These are phyloP conservation scores for Polygonum maritimum DNA, from an alignment of 148 eudicot species.

Conservation along the genomic window DNA sequence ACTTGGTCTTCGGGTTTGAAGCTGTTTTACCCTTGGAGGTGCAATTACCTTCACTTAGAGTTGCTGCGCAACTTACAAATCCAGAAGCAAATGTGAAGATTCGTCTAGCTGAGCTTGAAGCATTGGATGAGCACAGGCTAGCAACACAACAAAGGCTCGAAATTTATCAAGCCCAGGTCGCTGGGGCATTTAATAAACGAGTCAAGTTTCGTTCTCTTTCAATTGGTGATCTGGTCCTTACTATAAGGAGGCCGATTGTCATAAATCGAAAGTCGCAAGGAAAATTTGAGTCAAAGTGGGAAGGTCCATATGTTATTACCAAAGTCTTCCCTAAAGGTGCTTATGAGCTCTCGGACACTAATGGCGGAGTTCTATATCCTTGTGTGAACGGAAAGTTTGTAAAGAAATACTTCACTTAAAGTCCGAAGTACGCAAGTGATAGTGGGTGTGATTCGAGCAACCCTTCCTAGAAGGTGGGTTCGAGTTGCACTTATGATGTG, in stretches of 20 bases:
- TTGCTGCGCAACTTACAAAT: neutral
- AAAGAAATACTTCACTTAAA: too few species aligned
- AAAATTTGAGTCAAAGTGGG: neutral
- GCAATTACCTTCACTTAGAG: neutral
- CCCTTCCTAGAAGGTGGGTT: too few species aligned
- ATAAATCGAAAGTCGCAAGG: neutral
- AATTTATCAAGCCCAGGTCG: neutral
- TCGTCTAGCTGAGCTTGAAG: neutral
- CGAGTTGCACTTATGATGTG: too few species aligned
- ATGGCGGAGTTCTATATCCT: neutral
- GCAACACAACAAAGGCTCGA: neutral
- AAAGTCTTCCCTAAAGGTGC: neutral
- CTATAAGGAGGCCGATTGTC: neutral
- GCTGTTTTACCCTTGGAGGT: neutral
- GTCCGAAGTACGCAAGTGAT: too few species aligned
- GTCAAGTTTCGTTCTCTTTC: neutral
- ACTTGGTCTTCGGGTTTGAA: neutral
- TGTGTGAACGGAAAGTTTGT: neutral
- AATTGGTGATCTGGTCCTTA: neutral
- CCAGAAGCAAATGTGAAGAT: neutral
- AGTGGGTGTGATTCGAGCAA: too few species aligned
- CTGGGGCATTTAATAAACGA: neutral
- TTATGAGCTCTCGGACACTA: neutral
- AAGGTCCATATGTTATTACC: neutral
- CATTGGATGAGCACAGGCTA: neutral